Percentiles rank a stretch among this genome's conserved stretches.
phyloP scores from a whole-genome alignment of 768 basidiomycete genomes.

The Tremella yokohamensis region DNA sequence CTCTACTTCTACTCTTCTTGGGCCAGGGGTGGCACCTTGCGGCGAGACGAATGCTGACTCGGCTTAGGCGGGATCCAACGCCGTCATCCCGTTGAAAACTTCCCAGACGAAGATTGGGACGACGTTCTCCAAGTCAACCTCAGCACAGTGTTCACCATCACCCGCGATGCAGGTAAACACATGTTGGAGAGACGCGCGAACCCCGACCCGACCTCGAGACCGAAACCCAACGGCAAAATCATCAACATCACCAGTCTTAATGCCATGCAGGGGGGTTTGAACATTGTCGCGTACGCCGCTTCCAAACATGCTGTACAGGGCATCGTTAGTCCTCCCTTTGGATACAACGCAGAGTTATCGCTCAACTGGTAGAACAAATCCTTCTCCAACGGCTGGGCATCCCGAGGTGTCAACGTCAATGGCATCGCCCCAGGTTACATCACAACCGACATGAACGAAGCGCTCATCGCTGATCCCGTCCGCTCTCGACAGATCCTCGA shows the following conservation, averaged over 20 bases:
- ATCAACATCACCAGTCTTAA: constrained; percentile 63
- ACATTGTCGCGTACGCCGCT: constrained; percentile 84
- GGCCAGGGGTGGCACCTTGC: not conserved
- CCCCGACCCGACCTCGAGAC: constrained; percentile 38
- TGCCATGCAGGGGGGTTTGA: constrained; percentile 57
- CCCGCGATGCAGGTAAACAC: constrained; percentile 80
- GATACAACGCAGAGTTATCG: too few species aligned
- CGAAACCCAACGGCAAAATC: constrained; percentile 61
- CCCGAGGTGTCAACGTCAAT: constrained; percentile 82
- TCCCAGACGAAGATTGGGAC: constrained; percentile 67
- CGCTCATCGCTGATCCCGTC: constrained; percentile 62
- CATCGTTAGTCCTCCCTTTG: constrained; percentile 36
- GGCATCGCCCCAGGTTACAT: constrained; percentile 85
- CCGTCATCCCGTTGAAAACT: constrained; percentile 59
- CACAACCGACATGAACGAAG: constrained; percentile 75
- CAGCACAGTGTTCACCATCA: constrained; percentile 78
- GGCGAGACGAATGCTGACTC: constrained; percentile 1
- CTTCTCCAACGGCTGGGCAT: constrained; percentile 88
- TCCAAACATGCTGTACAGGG: constrained; percentile 79
- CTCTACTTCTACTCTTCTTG: not conserved
- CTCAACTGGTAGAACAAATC: constrained; percentile 57
- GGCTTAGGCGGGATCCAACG: constrained; percentile 44
- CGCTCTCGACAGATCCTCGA: constrained; percentile 69
- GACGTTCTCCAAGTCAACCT: constrained; percentile 81
- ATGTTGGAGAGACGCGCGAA: constrained; percentile 64